Evolutionary conservation across 208 protist genomes (phyloP), one percentile per base, ranked within the genome.

Genomic region (Crithidia brevicula): DNA sequence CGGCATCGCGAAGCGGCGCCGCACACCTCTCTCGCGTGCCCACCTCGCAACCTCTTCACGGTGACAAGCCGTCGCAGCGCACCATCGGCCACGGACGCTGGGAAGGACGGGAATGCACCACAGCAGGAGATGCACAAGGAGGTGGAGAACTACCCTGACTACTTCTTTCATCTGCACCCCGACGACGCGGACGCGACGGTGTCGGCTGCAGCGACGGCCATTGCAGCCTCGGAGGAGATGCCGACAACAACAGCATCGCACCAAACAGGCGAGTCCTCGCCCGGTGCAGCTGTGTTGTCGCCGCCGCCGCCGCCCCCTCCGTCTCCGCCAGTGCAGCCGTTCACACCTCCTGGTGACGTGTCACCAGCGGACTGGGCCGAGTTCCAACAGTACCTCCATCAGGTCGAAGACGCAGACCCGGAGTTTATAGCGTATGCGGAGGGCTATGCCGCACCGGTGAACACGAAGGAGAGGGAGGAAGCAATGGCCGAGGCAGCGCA

Each of bases 321-420:
- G 16, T 38, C 34, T 9, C 4, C 58, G 9, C 15, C 69, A 9
- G 54, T 57, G 18, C 53, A 23, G 15, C 52, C 52, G 6, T 15
- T 25, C 6, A 11, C 50, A 38, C 28, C 30, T 4, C 50, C 54
- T 28, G 27, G 15, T 1, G 46, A 59, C 0, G 10, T 57, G 9
- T 46, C 60, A 23, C 34, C 50, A 9, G 60, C 30, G 36, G 52
- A 36, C 9, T 64, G 61, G 60, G 18, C 22, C 4, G 69, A 57
- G 46, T 43, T 69, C 10, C 69, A 68, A 23, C 28, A 53, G 2
- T 65, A 57, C 47, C 63, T 72, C n/a, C 49, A 42, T 8, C 56
- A 77, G 5, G 22, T 58, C 5, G 70, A 68, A 13, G 43, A 28
- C 18, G 18, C 15, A 9, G 50, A 71, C 28, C 56, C 61, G 18